Evolutionary conservation across 305 asterid species (phyloP).

Genomic region (Striga hermonthica): DNA sequence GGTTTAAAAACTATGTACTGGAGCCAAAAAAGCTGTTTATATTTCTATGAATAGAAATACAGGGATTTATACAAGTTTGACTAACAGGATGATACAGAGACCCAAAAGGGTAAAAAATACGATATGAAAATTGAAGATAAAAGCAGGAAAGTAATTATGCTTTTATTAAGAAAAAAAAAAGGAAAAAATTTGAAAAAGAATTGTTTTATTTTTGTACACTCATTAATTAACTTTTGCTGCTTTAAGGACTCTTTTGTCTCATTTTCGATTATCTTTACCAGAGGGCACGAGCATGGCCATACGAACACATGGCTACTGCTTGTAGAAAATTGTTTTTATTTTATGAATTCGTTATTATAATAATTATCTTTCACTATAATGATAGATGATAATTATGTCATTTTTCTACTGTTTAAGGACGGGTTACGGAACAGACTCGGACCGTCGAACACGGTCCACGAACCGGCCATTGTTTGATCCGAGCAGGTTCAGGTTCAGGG

Average conservation of each 20-base stretch:
- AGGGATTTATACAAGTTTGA: background rate
- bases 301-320: slow-evolving; percentile 4
- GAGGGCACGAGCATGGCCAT: slow-evolving; percentile 24
- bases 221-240: slow-evolving; percentile 21
- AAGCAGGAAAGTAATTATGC: no score
- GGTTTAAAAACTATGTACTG: no score
- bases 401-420: slow-evolving; percentile 24
- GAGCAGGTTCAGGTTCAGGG: no score
- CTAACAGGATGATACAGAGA: slow-evolving; percentile 13
- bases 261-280: slow-evolving; percentile 25
- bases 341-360: background rate
- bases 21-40: no score
- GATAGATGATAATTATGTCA: slow-evolving; percentile 1
- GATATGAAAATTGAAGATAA: background rate
- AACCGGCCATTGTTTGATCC: no score
- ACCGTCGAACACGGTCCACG: no score
- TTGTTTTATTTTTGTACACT: slow-evolving; percentile 18
- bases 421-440: no score
- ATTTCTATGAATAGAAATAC: no score
- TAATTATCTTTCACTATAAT: background rate
- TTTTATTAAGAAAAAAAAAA: background rate
- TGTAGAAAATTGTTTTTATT: slow-evolving; percentile 2
- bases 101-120: slow-evolving; percentile 10
- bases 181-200: background rate
- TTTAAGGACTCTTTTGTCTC: slow-evolving; percentile 29